These are phyloP conservation scores for Scutellaria minor DNA, from an alignment of 257 asterid species.

Conservation along the genomic window DNA sequence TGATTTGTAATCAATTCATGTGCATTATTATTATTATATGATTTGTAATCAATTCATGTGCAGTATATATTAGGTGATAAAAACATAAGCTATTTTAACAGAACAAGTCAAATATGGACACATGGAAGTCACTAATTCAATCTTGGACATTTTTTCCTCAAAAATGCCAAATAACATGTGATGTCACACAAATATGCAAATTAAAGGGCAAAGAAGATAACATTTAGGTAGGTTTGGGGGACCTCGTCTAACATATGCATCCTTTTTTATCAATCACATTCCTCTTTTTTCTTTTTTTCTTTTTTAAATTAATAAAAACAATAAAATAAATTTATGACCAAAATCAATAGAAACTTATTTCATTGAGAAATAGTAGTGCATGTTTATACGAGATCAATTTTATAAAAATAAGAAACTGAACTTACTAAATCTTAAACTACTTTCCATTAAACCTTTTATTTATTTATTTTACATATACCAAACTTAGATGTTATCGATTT, in stretches of 20 bases:
- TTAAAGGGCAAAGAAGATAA: constrained; percentile 36
- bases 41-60: too few relatives aligned
- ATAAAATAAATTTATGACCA: not conserved
- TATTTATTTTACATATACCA: too few relatives aligned
- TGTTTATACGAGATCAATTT: too few relatives aligned
- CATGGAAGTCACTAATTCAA: constrained; percentile 21
- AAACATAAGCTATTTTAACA: too few relatives aligned
- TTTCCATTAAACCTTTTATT: too few relatives aligned
- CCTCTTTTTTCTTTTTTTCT: not conserved
- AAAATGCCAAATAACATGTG: constrained; percentile 35
- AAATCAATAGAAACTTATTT: not conserved
- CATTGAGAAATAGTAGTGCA: not conserved
- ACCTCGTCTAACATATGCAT: constrained; percentile 32
- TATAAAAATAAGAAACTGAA: not conserved
- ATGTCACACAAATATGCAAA: constrained; percentile 35
- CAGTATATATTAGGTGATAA: too few relatives aligned
- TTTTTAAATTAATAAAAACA: not conserved
- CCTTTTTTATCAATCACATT: constrained; percentile 9
- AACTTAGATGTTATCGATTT: constrained; percentile 27
- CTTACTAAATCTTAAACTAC: too few relatives aligned
- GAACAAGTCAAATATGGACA: constrained; percentile 21
- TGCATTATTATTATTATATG: too few relatives aligned
- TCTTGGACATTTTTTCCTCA: constrained; percentile 20
- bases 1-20: too few relatives aligned
- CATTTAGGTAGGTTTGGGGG: constrained; percentile 34